phyloP scores from a whole-genome alignment of 192 early-diverging fungal genomes.

The Mortierella hygrophila region DNA sequence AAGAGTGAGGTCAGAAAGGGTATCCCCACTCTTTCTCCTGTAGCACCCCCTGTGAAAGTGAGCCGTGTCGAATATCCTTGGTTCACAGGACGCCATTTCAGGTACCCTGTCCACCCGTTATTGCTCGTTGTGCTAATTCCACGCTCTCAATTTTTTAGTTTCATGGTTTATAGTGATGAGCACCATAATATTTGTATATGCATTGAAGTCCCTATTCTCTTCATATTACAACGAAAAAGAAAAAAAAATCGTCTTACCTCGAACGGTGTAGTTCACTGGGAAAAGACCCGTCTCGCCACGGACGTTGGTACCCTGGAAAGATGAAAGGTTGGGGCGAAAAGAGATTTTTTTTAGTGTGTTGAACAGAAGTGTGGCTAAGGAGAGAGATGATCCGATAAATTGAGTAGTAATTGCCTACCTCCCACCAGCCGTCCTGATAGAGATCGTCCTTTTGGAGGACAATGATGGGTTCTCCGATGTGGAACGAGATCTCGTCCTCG shows the following conservation, averaged over 20 bases:
- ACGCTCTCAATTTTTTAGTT: slow-evolving; percentile 3
- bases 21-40: not conserved
- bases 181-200: slow-evolving; percentile 4
- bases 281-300: slow-evolving; percentile 75
- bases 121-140: not conserved
- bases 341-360: not conserved
- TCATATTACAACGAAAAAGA: slow-evolving; percentile 1
- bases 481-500: slow-evolving; percentile 75
- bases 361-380: not conserved
- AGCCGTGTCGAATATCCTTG: slow-evolving; percentile 1
- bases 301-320: slow-evolving; percentile 70
- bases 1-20: not conserved
- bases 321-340: not conserved
- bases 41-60: not conserved
- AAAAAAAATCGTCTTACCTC: slow-evolving; percentile 30
- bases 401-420: slow-evolving; percentile 52
- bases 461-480: slow-evolving; percentile 70
- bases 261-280: slow-evolving; percentile 74
- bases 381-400: not conserved
- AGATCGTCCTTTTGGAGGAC: slow-evolving; percentile 76
- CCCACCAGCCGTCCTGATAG: slow-evolving; percentile 82
- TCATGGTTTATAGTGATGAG: not conserved
- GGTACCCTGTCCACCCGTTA: slow-evolving; percentile 4
- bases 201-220: not conserved
- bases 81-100: slow-evolving; percentile 1